A percentile compares a stretch with the other conserved stretches of the same genome.
phyloP scores from a whole-genome alignment of 257 asterid species.

The Pogostemon cablin region DNA sequence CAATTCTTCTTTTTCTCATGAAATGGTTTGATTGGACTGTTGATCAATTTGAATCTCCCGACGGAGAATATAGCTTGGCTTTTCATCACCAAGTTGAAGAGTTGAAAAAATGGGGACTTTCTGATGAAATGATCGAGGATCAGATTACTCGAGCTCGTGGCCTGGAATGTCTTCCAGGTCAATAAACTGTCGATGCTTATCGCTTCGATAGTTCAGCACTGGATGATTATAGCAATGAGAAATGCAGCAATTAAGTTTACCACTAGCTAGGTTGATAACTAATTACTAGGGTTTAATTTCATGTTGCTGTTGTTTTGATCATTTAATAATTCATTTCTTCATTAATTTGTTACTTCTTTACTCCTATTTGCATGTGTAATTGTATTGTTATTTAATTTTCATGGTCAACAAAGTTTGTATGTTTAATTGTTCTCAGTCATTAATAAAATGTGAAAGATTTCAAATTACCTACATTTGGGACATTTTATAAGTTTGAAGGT shows the following conservation, averaged over 20 bases:
- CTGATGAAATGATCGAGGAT: constrained; percentile 54
- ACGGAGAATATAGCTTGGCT: constrained; percentile 65
- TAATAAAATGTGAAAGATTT: neutral
- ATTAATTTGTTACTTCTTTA: neutral
- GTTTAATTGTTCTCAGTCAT: neutral
- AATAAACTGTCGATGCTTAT: neutral
- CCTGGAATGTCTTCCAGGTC: neutral
- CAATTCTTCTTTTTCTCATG: constrained; percentile 61
- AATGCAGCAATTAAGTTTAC: neutral
- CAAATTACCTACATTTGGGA: neutral
- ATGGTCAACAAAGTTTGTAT: neutral
- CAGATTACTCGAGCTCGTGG: constrained; percentile 47
- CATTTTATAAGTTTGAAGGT: too few species aligned
- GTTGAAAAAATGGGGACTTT: constrained; percentile 56
- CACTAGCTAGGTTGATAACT: neutral
- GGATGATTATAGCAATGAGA: neutral
- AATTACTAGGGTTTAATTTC: neutral
- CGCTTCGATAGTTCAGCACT: neutral
- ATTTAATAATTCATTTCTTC: constrained; percentile 1
- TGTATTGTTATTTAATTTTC: neutral
- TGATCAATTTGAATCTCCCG: constrained; percentile 58
- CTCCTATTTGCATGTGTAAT: too few species aligned
- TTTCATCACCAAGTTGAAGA: constrained; percentile 50
- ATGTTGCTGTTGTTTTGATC: neutral
- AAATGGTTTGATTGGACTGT: constrained; percentile 78